Evolutionary conservation across 179 eudicot species (phyloP).

Genomic region (Camellia oleifera): DNA sequence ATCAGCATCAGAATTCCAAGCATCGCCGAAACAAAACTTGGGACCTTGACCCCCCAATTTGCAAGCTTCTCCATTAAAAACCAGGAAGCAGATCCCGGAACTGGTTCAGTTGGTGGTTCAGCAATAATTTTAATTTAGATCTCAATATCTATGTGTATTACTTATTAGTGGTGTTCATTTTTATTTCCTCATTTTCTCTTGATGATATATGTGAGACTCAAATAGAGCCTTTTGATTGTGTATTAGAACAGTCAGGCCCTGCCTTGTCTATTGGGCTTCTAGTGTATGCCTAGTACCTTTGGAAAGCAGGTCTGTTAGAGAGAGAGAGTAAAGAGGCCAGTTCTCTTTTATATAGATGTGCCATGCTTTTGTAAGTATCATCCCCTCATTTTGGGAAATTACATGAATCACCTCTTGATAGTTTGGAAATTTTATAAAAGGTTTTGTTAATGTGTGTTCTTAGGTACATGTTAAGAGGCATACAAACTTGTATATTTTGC

Average conservation of each 20-base stretch:
- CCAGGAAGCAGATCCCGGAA: conserved; percentile 30
- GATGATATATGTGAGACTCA: neutral
- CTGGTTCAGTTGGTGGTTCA: conserved; percentile 11
- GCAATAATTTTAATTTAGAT: neutral
- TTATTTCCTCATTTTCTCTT: neutral
- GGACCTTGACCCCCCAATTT: conserved; percentile 41
- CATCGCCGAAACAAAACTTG: conserved; percentile 54
- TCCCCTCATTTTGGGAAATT: no score
- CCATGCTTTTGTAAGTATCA: neutral
- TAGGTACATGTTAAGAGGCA: no score
- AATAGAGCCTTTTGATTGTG: neutral
- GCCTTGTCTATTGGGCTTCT: neutral
- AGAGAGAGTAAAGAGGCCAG: no score
- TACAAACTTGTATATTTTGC: no score
- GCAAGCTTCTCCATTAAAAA: conserved; percentile 31
- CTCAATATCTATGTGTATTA: neutral
- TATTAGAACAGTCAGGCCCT: neutral
- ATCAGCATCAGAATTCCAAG: conserved; percentile 32
- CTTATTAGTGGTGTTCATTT: neutral
- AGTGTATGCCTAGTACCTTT: no score
- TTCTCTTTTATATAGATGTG: no score
- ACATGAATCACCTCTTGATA: no score
- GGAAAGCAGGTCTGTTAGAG: neutral
- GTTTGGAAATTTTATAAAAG: no score
- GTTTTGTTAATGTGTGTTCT: no score